Base-by-base conservation (phyloP, 805 yeast species). In the Kuraishia molischiana region DNA sequence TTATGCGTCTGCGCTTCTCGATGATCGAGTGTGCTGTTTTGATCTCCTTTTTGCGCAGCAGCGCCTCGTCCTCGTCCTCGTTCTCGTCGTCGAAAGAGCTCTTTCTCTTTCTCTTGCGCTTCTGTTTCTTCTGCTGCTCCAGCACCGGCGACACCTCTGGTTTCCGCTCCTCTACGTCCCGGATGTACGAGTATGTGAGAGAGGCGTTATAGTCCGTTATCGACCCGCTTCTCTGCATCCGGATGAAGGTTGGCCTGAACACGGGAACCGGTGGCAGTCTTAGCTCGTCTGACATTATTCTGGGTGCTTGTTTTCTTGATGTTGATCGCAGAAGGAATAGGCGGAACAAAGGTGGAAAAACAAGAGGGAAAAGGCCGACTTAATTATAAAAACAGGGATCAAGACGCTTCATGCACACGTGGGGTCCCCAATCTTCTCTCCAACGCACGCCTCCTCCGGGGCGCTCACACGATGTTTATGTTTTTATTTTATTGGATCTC, bases 1-100 rank as follows among this genome's bases (percentile, higher is more conserved):
- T 81, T 37, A 79, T 72, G 42, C 95, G 62, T 46, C 95, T 67
- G 48, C 84, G 72, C 50, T 85, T 80, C 55, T 85, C 95, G 41
- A 85, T 85, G 30, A 81, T 77, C 2, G 87, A 78, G 54, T 85
- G 95, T 13, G 78, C 77, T 9, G 68, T 62, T 45, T 70, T 74
- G 32, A 74, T 62, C 32, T 73, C 75, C 36, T 62, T 58, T 40
- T 65, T 28, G 14, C 31, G 6, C 8, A 28, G 6, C 31, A 28
- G 62, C 39, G 69, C 63, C 44, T 58, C 56, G 34, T 65, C 74
- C 4, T 54, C 62, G 24, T 52, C 59, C 29, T 53, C 48, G 30
- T 47, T 48, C 19, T 43, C 40, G 13, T 45, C 26, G 13, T 31
- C 43, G 3, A 54, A 50, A 5, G 58, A 56, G 43, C 54, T 50